Evolutionary conservation across 73 alveolate genomes (phyloP).

Genomic region (Paramecium sexaurelia): DNA sequence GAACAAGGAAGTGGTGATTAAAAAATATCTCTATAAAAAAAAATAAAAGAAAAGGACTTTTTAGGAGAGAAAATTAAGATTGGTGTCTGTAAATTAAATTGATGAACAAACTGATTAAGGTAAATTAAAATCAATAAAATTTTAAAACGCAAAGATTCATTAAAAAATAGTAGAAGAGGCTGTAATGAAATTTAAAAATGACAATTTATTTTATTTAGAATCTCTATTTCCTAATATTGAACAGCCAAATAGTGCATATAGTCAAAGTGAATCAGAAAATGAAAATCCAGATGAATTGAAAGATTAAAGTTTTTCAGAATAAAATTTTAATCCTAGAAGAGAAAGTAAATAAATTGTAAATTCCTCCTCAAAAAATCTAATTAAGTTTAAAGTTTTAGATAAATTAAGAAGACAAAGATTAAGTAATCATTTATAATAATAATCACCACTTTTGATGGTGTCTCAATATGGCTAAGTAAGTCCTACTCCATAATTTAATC

Average conservation of each 20-base stretch:
- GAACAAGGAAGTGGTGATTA: slow-evolving; percentile 2
- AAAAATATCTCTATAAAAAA: neutral
- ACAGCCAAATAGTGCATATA: neutral
- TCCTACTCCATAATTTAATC: neutral
- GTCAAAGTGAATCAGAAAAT: slow-evolving; percentile 1
- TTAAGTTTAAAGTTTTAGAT: neutral
- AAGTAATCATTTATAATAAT: neutral
- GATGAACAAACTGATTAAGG: neutral
- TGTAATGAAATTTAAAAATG: neutral
- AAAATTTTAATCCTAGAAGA: neutral
- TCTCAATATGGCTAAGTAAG: neutral
- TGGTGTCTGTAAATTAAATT: neutral
- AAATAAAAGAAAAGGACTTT: neutral
- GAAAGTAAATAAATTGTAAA: neutral
- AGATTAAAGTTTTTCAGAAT: neutral
- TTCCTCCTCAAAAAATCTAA: neutral
- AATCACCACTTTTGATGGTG: neutral
- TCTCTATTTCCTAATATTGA: neutral
- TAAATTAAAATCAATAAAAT: neutral
- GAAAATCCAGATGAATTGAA: neutral
- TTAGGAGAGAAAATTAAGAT: neutral
- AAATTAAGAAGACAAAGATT: neutral
- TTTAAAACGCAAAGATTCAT: neutral
- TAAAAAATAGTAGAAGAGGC: neutral
- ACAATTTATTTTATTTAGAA: neutral